Evolutionary conservation across 2,329 filamentous ascomycete species (phyloP), one percentile per base, ranked within the genome.

Genomic region (Chaetomium sp.): DNA sequence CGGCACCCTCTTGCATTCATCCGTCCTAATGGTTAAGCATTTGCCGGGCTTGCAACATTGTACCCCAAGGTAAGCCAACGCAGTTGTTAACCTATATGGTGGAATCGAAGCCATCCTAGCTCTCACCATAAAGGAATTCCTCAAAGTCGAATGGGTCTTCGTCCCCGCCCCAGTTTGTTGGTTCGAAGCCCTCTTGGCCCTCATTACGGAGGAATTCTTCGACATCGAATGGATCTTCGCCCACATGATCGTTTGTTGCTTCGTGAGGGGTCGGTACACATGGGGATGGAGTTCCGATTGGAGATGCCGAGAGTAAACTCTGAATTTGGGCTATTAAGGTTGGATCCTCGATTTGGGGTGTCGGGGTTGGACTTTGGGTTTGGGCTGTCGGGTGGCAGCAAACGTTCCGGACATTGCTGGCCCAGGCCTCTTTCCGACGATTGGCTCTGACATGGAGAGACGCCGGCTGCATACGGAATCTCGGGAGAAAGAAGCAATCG

Each of bases 401-500:
- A 23, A 8, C n/a, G n/a, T 47, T 47, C 2, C 19, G 19, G 21
- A 23, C 35, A n/a, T 21, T 19, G 13, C 2, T n/a, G n/a, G 16
- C n/a, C 38, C 38, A 42, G 5, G 38, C 38, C 16, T 19, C 5
- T 2, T 5, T n/a, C 38, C 38, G 38, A 42, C 1, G 1, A 10
- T 54, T 19, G 27, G 3, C 9, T n/a, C 9, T n/a, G 19, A 13
- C 6, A n/a, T 9, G 1, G 10, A 16, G 8, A 10, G 9, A 47
- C 2, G 47, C 12, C 8, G 47, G 12, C 21, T 54, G 51, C 19
- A 21, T 31, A 33, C 55, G 55, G n/a, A 57, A 57, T 9, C 1
- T 29, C 23, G 55, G 55, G 19, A 57, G 55, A 21, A 45, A 57
- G 25, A 57, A 57, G 38, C 55, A 57, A 3, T 42, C 38, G 6